Conservation (phyloP, 1,284 basidiomycete genomes). For the Tranzscheliella williamsii region DNA sequence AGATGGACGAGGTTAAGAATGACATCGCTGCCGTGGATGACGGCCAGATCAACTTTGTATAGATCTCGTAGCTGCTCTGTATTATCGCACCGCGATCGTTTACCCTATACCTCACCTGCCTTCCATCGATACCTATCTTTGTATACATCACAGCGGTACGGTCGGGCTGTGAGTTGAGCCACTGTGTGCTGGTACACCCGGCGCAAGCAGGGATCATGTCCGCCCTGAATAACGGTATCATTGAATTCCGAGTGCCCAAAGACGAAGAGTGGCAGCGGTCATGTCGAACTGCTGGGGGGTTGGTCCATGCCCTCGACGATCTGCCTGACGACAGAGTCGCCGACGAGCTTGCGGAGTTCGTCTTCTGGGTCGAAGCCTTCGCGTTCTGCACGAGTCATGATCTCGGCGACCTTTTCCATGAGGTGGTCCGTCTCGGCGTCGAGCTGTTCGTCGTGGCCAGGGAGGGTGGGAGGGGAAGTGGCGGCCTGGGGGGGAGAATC, state of each 20-base stretch:
- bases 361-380: constrained; percentile 45
- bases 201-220: too few relatives aligned
- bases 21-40: background rate
- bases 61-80: background rate
- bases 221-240: too few relatives aligned
- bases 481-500: constrained; percentile 29
- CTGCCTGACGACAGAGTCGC: constrained; percentile 44
- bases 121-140: too few relatives aligned
- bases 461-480: constrained; percentile 8
- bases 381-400: constrained; percentile 37
- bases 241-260: too few relatives aligned
- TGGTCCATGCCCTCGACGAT: constrained; percentile 42
- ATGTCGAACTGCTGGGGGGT: too few relatives aligned
- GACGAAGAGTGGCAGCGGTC: too few relatives aligned
- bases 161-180: too few relatives aligned
- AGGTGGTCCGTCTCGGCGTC: constrained; percentile 38
- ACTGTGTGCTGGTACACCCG: too few relatives aligned
- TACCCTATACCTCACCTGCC: too few relatives aligned
- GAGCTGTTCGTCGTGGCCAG: constrained; percentile 9
- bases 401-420: constrained; percentile 44
- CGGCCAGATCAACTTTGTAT: background rate
- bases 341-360: constrained; percentile 39
- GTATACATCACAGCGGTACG: too few relatives aligned
- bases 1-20: background rate
- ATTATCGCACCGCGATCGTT: too few relatives aligned